Evolutionary conservation across 1,284 basidiomycete genomes (phyloP).

Genomic region (Polyporus tsugae): DNA sequence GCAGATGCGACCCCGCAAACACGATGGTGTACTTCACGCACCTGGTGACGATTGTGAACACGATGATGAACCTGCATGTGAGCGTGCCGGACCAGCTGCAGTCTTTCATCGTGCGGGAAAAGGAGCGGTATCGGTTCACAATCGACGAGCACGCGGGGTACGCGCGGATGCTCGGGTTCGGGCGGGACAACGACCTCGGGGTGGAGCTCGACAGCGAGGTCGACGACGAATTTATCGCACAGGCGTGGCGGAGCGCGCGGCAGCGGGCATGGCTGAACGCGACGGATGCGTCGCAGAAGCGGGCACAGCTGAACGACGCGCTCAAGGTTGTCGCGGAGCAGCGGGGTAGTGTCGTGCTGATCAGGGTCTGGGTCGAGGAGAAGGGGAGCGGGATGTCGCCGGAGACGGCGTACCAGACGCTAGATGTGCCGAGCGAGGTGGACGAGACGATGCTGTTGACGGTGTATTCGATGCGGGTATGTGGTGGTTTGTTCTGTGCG

Average conservation of each 20-base stretch:
- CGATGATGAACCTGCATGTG: slow-evolving; percentile 55
- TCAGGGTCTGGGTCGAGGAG: slow-evolving; percentile 60
- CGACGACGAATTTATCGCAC: slow-evolving; percentile 70
- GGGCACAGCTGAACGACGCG: slow-evolving; percentile 66
- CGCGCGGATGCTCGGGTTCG: slow-evolving; percentile 67
- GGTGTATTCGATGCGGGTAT: slow-evolving; percentile 77
- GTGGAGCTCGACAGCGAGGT: slow-evolving; percentile 74
- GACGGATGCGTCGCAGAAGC: slow-evolving; percentile 49
- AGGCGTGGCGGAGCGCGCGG: slow-evolving; percentile 71
- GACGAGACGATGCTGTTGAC: slow-evolving; percentile 83
- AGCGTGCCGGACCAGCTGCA: slow-evolving; percentile 56
- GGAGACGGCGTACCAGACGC: slow-evolving; percentile 74
- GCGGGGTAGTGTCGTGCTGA: slow-evolving; percentile 58
- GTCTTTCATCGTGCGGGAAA: slow-evolving; percentile 64
- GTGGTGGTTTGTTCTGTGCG: slow-evolving; percentile 40
- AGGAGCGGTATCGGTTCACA: slow-evolving; percentile 65
- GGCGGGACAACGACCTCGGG: slow-evolving; percentile 60
- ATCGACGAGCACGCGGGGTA: neutral
- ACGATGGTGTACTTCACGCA: slow-evolving; percentile 71
- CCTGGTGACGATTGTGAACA: slow-evolving; percentile 58
- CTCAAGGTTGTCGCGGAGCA: slow-evolving; percentile 71
- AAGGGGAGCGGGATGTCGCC: slow-evolving; percentile 71
- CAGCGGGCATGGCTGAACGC: slow-evolving; percentile 67
- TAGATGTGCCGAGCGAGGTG: slow-evolving; percentile 74
- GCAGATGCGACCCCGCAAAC: slow-evolving; percentile 73